These are phyloP conservation scores for Triangularia verruculosa DNA, from an alignment of 2,329 filamentous ascomycete genomes.

Conservation along the genomic window DNA sequence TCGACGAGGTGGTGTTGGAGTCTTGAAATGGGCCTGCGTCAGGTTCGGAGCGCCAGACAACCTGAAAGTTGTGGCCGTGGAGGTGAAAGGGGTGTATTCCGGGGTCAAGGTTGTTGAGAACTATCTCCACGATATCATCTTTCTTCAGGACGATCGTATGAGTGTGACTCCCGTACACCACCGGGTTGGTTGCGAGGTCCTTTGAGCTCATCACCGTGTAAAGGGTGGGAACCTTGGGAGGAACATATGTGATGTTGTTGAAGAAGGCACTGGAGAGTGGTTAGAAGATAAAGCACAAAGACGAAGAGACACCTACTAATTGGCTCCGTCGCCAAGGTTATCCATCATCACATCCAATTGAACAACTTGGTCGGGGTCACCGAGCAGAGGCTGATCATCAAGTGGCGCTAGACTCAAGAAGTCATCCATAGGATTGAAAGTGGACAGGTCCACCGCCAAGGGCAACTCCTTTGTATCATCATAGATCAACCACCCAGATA, in stretches of 20 bases:
- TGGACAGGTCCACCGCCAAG: constrained; percentile 48
- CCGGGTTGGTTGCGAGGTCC: constrained; percentile 54
- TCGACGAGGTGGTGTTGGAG: constrained; percentile 41
- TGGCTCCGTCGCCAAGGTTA: constrained; percentile 63
- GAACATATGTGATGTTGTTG: constrained; percentile 74
- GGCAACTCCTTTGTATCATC: constrained; percentile 46
- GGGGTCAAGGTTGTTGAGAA: constrained; percentile 73
- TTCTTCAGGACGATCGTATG: constrained; percentile 66
- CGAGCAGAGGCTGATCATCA: constrained; percentile 60
- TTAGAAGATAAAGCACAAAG: neutral
- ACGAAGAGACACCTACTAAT: constrained; percentile 51
- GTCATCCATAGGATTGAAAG: constrained; percentile 71
- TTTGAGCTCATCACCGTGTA: constrained; percentile 70
- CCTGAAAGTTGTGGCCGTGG: constrained; percentile 74
- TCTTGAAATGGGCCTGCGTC: constrained; percentile 55
- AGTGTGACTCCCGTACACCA: constrained; percentile 64
- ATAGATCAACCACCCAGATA: constrained; percentile 64
- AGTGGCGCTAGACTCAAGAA: constrained; percentile 65
- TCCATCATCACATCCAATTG: constrained; percentile 64
- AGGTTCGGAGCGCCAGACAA: constrained; percentile 58
- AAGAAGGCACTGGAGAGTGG: constrained; percentile 51
- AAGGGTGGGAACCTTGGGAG: constrained; percentile 73
- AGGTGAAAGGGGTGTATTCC: constrained; percentile 74
- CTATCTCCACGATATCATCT: constrained; percentile 66
- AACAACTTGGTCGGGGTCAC: constrained; percentile 61